Percentiles rank a stretch among this genome's conserved stretches.
phyloP scores from a whole-genome alignment of 345 rosid species.

The Barbarea vulgaris region DNA sequence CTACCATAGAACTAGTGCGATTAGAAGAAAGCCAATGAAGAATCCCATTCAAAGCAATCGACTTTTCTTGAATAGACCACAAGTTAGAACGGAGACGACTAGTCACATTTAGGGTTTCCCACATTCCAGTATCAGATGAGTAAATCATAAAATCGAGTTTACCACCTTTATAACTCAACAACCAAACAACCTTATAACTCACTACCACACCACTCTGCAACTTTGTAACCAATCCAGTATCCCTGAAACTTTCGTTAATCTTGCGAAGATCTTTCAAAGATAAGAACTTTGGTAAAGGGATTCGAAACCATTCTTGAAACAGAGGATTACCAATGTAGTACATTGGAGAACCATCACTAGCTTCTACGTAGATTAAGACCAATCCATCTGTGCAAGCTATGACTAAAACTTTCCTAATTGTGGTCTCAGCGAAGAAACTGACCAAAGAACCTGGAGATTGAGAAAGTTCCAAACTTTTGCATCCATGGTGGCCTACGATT shows the following conservation, averaged over 20 bases:
- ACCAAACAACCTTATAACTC: conserved; percentile 34
- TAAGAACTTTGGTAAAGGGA: not conserved
- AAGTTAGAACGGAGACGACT: not conserved
- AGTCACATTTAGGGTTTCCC: not conserved
- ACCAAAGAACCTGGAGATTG: not conserved
- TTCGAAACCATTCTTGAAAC: conserved; percentile 9
- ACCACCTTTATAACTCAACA: not conserved
- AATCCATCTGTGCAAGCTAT: conserved; percentile 23
- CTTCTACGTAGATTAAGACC: not conserved
- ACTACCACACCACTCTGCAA: not conserved
- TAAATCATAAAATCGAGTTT: not conserved
- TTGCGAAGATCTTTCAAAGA: not conserved
- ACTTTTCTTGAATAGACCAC: not conserved
- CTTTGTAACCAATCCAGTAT: conserved; percentile 25
- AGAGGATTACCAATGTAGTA: conserved; percentile 23
- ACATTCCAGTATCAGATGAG: conserved; percentile 24
- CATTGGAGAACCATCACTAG: not conserved
- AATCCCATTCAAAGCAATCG: conserved; percentile 22
- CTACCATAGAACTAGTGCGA: not conserved
- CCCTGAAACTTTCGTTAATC: not conserved
- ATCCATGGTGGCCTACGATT: conserved; percentile 18
- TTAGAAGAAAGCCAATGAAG: conserved; percentile 27
- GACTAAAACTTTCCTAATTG: conserved; percentile 2
- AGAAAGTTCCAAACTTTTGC: conserved; percentile 11
- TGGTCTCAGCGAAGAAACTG: conserved; percentile 11